Conservation (phyloP, 129 eudicot species). For the Kitagawia praeruptora region DNA sequence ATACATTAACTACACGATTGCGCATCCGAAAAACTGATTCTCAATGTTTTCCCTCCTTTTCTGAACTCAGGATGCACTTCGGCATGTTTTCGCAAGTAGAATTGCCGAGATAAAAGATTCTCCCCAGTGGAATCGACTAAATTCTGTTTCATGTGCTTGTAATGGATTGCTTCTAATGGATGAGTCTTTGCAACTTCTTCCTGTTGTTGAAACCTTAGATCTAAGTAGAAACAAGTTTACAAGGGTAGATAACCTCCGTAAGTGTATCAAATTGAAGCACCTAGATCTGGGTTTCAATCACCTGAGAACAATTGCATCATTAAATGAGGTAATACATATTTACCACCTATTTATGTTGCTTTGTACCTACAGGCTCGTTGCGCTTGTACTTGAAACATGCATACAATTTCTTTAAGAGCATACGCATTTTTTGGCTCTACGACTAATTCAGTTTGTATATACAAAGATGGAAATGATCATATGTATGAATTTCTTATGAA, state of each 20-base stretch:
- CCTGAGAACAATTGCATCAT: constrained; percentile 56
- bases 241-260: constrained; percentile 77
- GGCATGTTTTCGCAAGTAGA: constrained; percentile 89
- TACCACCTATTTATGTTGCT: constrained; percentile 7
- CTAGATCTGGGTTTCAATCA: constrained; percentile 91
- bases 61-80: constrained; percentile 63
- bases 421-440: neutral
- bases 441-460: neutral
- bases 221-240: constrained; percentile 87
- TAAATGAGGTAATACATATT: constrained; percentile 49
- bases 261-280: constrained; percentile 64
- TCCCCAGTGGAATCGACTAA: constrained; percentile 71
- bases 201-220: constrained; percentile 85
- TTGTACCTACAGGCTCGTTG: neutral
- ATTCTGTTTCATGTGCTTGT: constrained; percentile 83
- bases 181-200: constrained; percentile 88
- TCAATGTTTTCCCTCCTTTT: neutral
- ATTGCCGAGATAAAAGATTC: constrained; percentile 83
- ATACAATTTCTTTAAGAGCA: neutral
- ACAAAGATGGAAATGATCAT: neutral
- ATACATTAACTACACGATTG: neutral
- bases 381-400: neutral
- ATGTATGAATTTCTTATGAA: neutral
- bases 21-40: neutral
- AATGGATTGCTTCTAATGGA: constrained; percentile 86